Conservation (phyloP, 2,329 filamentous ascomycete genomes). For the Xylariomycetidae sp. region DNA sequence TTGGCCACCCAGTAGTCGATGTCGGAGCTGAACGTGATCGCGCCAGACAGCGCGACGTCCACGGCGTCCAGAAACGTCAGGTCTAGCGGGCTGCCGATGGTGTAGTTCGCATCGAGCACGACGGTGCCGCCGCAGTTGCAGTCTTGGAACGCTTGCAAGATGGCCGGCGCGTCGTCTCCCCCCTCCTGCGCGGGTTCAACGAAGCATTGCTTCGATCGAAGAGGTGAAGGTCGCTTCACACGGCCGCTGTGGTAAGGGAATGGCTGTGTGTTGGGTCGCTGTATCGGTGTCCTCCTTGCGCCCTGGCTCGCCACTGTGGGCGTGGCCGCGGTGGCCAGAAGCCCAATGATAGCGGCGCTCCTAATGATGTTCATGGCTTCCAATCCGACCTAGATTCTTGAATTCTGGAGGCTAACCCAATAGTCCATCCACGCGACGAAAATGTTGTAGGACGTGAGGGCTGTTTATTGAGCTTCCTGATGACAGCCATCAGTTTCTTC, state of each 20-base stretch:
- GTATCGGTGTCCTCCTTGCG: conserved; percentile 1
- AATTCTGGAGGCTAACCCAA: too few species aligned
- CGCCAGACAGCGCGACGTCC: conserved; percentile 54
- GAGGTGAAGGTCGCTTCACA: conserved; percentile 3
- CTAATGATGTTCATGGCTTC: too few species aligned
- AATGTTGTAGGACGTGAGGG: too few species aligned
- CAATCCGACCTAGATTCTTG: too few species aligned
- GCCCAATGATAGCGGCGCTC: neutral
- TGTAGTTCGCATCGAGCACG: conserved; percentile 55
- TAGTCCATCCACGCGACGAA: too few species aligned
- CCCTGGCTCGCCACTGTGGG: neutral
- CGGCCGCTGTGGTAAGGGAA: conserved; percentile 14
- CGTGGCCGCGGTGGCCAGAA: conserved; percentile 2
- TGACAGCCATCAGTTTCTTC: too few species aligned
- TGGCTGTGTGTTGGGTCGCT: conserved; percentile 12
- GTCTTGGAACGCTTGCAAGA: conserved; percentile 47
- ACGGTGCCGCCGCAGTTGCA: conserved; percentile 63
- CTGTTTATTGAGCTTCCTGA: too few species aligned
- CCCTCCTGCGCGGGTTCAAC: conserved; percentile 6
- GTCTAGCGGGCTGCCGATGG: conserved; percentile 59
- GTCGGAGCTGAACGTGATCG: conserved; percentile 58
- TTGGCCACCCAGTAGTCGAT: conserved; percentile 65
- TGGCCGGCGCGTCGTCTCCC: conserved; percentile 28
- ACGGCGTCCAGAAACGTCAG: conserved; percentile 60
- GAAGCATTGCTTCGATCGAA: conserved; percentile 9